phyloP scores from a whole-genome alignment of 2,329 filamentous ascomycete genomes.

The Elsinoe arachidis region DNA sequence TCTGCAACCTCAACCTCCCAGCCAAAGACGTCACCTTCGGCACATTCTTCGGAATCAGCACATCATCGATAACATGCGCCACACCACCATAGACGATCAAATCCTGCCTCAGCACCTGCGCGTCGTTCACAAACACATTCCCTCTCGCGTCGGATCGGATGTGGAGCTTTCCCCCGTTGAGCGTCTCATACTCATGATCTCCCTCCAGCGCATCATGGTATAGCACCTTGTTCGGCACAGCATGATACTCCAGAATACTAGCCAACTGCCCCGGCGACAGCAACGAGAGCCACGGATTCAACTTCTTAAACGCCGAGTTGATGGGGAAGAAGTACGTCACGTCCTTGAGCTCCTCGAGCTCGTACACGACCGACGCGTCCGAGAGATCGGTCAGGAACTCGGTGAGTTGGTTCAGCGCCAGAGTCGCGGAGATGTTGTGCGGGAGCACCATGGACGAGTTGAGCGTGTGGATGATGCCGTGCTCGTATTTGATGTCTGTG shows the following conservation, averaged over 20 bases:
- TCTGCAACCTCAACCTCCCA: neutral
- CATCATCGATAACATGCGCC: conserved; percentile 16
- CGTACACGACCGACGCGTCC: conserved; percentile 13
- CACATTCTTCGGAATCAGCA: conserved; percentile 3
- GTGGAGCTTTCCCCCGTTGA: conserved; percentile 6
- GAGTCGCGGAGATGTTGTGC: conserved; percentile 19
- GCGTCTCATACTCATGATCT: conserved; percentile 7
- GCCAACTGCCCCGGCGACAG: conserved; percentile 15
- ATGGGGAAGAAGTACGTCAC: conserved; percentile 18
- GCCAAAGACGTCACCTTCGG: conserved; percentile 5
- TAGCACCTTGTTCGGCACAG: conserved; percentile 15
- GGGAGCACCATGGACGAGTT: conserved; percentile 18
- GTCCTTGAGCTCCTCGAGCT: conserved; percentile 14
- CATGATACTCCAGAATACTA: conserved; percentile 16
- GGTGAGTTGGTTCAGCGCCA: conserved; percentile 14
- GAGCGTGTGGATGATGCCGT: conserved; percentile 17
- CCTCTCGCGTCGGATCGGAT: conserved; percentile 9
- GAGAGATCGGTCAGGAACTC: conserved; percentile 16
- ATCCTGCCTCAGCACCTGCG: conserved; percentile 16
- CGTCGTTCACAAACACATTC: conserved; percentile 15
- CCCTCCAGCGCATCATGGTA: conserved; percentile 14
- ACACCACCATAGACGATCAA: conserved; percentile 19
- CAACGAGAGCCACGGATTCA: conserved; percentile 11
- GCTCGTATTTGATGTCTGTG: conserved; percentile 13
- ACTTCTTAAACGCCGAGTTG: conserved; percentile 14